Evolutionary conservation across 805 yeast species (phyloP), one percentile per base, ranked within the genome.

Genomic region (Kodamaea leandrae): DNA sequence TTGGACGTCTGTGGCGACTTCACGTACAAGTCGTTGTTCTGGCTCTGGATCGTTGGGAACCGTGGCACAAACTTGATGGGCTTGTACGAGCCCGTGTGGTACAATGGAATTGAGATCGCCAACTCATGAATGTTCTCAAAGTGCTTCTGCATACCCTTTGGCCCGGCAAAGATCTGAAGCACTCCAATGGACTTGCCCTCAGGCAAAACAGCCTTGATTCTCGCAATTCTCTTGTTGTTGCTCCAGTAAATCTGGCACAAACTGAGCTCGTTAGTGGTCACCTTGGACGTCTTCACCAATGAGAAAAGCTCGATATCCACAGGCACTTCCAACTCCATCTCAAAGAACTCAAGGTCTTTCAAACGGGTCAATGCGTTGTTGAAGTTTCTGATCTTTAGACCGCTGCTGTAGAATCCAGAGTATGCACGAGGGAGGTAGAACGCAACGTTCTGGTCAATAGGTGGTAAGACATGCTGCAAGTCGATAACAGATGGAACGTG

Each of bases 401-500:
- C 68, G 54, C 80, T 77, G 28, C 66, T 69, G 59, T 83, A 78
- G 53, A 83, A 88, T 0, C 87, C 83, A 0, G 96, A 90, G 54
- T 88, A 86, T n/a, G 83, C 78, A 21, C 95, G 76, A 0, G 99
- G 99, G 36, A 91, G 67, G 34, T 88, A 78, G 44, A 87, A 72
- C 12, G 93, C 90, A 16, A 83, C 78, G 48, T 79, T 73, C 25
- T 85, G 83, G 46, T 86, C 90, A 46, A 91, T 66, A 2, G 95
- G 86, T 3, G 97, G 98, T 21, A 78, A 73, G 15, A 91, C 77
- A 63, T 86, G 96, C 61, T 93, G 99, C 48, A 86, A 83, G 45
- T 78, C 83, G 32, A 78, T 78, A 43, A 80, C 80, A 13, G 80
- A 72, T 10, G 99, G 98, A 35, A 88, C 80, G 60, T 93, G 99